These are phyloP conservation scores for Fusarium begoniae DNA, from an alignment of 2,329 filamentous ascomycete genomes.

Conservation along the genomic window DNA sequence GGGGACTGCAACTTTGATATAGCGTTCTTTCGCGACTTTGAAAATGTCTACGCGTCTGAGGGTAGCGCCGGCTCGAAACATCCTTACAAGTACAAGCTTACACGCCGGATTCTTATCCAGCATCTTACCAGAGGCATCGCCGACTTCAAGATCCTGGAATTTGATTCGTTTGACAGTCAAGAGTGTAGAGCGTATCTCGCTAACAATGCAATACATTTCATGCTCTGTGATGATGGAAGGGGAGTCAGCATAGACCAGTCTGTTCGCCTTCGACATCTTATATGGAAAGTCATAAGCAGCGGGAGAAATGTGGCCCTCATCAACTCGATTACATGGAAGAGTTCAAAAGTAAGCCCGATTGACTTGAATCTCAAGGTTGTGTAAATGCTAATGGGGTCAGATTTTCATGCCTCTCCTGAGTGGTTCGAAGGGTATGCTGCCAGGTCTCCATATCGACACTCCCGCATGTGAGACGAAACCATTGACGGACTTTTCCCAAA, in stretches of 20 bases:
- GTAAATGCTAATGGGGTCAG: neutral
- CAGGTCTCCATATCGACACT: neutral
- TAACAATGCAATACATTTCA: neutral
- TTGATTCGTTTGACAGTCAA: neutral
- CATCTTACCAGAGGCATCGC: neutral
- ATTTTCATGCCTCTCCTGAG: neutral
- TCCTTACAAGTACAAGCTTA: neutral
- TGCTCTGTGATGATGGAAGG: neutral
- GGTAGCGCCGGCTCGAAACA: neutral
- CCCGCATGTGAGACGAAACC: neutral
- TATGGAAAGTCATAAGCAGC: neutral
- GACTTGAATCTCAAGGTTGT: neutral
- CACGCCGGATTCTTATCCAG: neutral
- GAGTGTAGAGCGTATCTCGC: neutral
- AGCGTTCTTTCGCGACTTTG: neutral
- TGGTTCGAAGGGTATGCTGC: neutral
- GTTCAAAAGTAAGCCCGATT: neutral
- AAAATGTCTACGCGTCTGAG: neutral
- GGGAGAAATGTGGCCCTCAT: neutral
- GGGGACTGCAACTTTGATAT: neutral
- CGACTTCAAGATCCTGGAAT: neutral
- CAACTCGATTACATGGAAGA: neutral
- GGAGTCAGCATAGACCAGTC: neutral
- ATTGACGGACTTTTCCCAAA: accelerated
- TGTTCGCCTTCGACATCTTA: neutral